Base-by-base conservation (phyloP, 768 basidiomycete species). In the Tephrocybe rancida region DNA sequence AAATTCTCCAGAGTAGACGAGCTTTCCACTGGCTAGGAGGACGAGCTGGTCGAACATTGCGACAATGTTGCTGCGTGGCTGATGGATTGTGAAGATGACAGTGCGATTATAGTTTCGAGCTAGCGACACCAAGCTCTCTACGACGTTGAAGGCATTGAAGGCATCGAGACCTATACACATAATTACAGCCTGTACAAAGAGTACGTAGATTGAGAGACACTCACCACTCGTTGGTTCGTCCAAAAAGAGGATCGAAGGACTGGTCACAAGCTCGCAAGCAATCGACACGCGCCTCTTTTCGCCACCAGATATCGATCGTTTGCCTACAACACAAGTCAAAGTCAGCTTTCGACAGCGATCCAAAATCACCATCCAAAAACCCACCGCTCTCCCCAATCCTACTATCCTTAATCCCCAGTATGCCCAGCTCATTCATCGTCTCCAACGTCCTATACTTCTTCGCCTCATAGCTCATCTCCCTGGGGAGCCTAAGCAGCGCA, bases 261-360 rank as follows among this genome's bases (percentile, higher is more conserved):
- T 93, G 0, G 96, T 99, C 30, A 99, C 97, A 22, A 99, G 79
- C 72, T 99, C 97, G 67, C 97, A 99, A 35, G 97, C 97, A 59
- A 99, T 98, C 0, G 90, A 93, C 1, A 98, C 97, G 3, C 97
- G 80, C 29, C 97, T 83, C 73, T 98, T 98, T 76, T 99, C 97
- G 14, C 97, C 97, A 42, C 97, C 97, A 27, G 94, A 96, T 51
- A 98, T 98, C 11, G 92, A 92, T 10, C 97, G 82, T 54, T 82
- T 84, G 26, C 92, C 92, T 89, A 52, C n/a, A 26, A 25, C 5
- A 7, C 18, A 41, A 21, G 10, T 30, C 13, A 30, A 30, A 30
- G 30, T 38, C 37, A 38, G 37, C n/a, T 38, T 38, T 38, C n/a
- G 10, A 16, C 35, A 13, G 1, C 41, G 42, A 59, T 5, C 22